Conservation (phyloP, 257 asterid genomes). For the Penstemon eatonii region DNA sequence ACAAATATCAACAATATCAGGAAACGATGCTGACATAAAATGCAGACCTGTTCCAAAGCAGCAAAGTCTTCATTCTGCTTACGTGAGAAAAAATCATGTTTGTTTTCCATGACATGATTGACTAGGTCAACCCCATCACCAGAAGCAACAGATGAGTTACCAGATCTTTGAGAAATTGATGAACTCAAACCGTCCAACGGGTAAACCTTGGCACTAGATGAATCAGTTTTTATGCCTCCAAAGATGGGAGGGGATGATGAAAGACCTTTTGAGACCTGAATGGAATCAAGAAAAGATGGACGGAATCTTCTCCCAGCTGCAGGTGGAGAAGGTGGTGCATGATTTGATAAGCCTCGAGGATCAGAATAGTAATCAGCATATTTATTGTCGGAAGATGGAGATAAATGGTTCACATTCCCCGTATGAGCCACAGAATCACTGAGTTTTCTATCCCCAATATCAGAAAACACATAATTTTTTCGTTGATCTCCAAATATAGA, state of each 20-base stretch:
- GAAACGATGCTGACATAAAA: constrained; percentile 17
- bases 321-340: constrained; percentile 49
- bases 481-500: constrained; percentile 42
- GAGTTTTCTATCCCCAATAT: constrained; percentile 42
- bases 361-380: constrained; percentile 46
- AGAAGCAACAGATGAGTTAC: constrained; percentile 39
- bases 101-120: constrained; percentile 47
- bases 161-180: constrained; percentile 41
- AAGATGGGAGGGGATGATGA: constrained; percentile 44
- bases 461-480: constrained; percentile 45
- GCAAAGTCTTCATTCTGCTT: constrained; percentile 89
- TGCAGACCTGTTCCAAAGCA: constrained; percentile 87
- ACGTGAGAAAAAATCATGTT: constrained; percentile 46
- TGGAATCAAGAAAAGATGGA: constrained; percentile 89
- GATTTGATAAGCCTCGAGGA: constrained; percentile 40
- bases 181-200: constrained; percentile 59
- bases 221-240: constrained; percentile 46
- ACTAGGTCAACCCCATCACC: constrained; percentile 47
- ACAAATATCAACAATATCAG: not conserved
- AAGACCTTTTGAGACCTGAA: constrained; percentile 63
- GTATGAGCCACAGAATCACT: constrained; percentile 38
- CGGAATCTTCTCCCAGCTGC: constrained; percentile 72
- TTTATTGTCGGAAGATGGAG: constrained; percentile 40
- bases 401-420: constrained; percentile 37
- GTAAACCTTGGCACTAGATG: constrained; percentile 51